Percentiles rank a stretch among this genome's conserved stretches.
Evolutionary conservation across 192 early-diverging fungal genomes (phyloP).

Genomic region (Jimgerdemannia flammicorona): DNA sequence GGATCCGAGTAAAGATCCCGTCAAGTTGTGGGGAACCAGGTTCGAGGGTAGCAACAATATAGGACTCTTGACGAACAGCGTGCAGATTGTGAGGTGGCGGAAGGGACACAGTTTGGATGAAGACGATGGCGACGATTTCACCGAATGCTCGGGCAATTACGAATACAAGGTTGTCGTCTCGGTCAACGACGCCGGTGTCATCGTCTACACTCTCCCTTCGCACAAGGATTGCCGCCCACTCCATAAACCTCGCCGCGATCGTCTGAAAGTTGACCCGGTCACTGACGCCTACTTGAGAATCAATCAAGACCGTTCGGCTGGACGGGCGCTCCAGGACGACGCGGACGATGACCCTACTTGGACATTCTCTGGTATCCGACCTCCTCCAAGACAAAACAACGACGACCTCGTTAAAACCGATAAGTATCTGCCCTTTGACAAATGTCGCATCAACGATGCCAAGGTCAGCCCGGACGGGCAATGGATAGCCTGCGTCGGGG

Average conservation of each 20-base stretch:
- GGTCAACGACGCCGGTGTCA: conserved; percentile 11
- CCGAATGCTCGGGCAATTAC: not conserved
- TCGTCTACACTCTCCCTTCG: not conserved
- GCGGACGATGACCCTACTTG: not conserved
- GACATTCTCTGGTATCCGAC: not conserved
- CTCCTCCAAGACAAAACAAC: too few species aligned
- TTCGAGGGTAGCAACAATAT: not conserved
- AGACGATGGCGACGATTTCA: conserved; percentile 19
- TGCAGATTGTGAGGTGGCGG: conserved; percentile 19
- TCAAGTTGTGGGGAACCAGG: conserved; percentile 23
- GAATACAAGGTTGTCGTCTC: not conserved
- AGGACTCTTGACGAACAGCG: not conserved
- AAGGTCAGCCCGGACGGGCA: conserved; percentile 43
- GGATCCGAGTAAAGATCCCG: conserved; percentile 3
- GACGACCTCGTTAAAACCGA: too few species aligned
- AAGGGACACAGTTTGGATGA: conserved; percentile 25
- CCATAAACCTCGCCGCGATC: not conserved
- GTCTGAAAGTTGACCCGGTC: conserved; percentile 30
- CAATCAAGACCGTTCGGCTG: not conserved
- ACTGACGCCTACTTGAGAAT: not conserved
- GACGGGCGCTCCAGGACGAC: not conserved
- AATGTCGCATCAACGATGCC: conserved; percentile 43
- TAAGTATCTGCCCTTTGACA: not conserved
- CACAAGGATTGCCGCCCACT: too few species aligned
- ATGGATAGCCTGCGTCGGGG: conserved; percentile 36